phyloP scores from a whole-genome alignment of 169 alveolate species.

The Eimeria zaria region DNA sequence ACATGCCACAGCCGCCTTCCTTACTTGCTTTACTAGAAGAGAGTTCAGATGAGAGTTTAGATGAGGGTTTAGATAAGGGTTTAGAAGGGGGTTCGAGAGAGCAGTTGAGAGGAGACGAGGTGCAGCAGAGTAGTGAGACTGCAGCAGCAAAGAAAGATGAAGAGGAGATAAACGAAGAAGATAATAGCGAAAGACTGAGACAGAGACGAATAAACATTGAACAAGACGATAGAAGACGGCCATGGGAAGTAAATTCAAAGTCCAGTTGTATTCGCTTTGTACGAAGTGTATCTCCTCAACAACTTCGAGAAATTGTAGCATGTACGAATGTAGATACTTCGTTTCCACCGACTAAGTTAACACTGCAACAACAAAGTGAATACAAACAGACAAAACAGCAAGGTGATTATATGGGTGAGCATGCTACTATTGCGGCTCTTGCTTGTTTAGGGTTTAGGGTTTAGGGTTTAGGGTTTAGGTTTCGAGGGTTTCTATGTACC shows the following conservation, averaged over 20 bases:
- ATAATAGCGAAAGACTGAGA: not conserved
- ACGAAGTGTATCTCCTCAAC: constrained; percentile 15
- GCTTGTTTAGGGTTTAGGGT: not conserved
- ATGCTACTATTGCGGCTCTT: not conserved
- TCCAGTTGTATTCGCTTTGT: constrained; percentile 25
- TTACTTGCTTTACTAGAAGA: not conserved
- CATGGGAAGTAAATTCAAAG: not conserved
- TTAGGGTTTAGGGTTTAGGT: not conserved
- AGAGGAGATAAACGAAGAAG: not conserved
- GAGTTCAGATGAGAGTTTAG: too few relatives aligned
- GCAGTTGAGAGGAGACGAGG: not conserved
- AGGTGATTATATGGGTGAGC: not conserved
- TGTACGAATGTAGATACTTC: not conserved
- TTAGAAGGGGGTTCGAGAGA: not conserved
- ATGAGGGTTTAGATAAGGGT: not conserved
- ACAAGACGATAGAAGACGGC: not conserved
- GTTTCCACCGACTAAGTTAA: not conserved
- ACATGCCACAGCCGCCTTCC: not conserved
- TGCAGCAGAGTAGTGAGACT: not conserved
- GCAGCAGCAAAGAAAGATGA: not conserved
- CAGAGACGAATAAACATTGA: not conserved
- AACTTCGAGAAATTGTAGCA: not conserved
- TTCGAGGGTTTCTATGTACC: not conserved
- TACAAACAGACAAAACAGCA: not conserved
- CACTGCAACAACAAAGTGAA: not conserved